These are phyloP conservation scores for Quercus phellos DNA, from an alignment of 331 rosid species.

Conservation along the genomic window DNA sequence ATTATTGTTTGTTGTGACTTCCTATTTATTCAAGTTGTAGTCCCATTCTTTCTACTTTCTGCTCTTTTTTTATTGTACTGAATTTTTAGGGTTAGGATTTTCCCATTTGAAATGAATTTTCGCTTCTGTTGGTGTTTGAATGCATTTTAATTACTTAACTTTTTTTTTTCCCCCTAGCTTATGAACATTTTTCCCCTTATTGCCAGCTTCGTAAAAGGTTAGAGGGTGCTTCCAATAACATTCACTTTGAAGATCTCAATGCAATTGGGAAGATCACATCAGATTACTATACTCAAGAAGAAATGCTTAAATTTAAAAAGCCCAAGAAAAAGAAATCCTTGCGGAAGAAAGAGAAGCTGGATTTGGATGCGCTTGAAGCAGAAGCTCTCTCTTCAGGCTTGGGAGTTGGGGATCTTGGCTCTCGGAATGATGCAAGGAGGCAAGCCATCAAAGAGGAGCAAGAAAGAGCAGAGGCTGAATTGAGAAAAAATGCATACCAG, in stretches of 20 bases:
- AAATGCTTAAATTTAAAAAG: slow-evolving; percentile 79
- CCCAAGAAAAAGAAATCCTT: slow-evolving; percentile 92
- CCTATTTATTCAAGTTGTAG: not conserved
- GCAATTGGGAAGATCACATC: slow-evolving; percentile 59
- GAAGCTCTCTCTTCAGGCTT: slow-evolving; percentile 89
- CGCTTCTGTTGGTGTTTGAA: not conserved
- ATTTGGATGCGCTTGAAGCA: slow-evolving; percentile 84
- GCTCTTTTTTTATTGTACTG: not conserved
- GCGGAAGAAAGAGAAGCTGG: slow-evolving; percentile 89
- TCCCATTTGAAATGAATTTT: not conserved
- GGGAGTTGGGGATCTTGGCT: slow-evolving; percentile 89
- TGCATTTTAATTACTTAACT: not conserved
- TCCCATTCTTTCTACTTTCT: not conserved
- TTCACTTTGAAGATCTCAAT: slow-evolving; percentile 58
- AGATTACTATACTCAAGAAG: slow-evolving; percentile 80
- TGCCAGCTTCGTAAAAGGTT: slow-evolving; percentile 76
- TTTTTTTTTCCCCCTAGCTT: not conserved
- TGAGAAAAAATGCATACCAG: slow-evolving; percentile 73
- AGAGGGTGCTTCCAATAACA: slow-evolving; percentile 51
- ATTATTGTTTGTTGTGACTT: slow-evolving; percentile 6
- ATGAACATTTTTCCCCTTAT: not conserved
- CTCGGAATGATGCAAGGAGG: slow-evolving; percentile 69
- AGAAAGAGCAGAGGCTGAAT: slow-evolving; percentile 72
- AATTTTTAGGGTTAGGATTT: not conserved
- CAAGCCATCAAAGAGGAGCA: slow-evolving; percentile 63